These are phyloP conservation scores for Chalara sp. DNA, from an alignment of 2,329 filamentous ascomycete genomes.

Conservation along the genomic window DNA sequence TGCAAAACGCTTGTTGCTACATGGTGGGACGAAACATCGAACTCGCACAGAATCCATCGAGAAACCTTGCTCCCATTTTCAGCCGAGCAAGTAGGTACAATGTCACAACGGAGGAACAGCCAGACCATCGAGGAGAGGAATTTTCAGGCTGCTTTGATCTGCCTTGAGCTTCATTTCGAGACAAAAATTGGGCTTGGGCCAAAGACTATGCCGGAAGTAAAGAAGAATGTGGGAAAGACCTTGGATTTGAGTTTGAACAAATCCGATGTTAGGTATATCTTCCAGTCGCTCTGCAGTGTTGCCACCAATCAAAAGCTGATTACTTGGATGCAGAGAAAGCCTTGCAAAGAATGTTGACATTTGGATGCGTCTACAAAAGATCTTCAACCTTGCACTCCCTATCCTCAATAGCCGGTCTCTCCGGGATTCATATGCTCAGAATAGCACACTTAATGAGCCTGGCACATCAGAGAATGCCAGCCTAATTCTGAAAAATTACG, in stretches of 20 bases:
- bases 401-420: constrained; percentile 54
- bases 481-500: constrained; percentile 57
- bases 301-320: background rate
- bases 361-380: constrained; percentile 58
- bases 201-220: constrained; percentile 40
- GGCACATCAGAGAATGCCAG: constrained; percentile 56
- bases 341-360: constrained; percentile 57
- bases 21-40: constrained; percentile 25
- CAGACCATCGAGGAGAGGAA: constrained; percentile 57
- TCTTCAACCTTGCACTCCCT: constrained; percentile 55
- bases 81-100: constrained; percentile 6
- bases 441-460: constrained; percentile 46
- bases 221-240: constrained; percentile 51
- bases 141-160: constrained; percentile 54
- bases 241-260: constrained; percentile 56
- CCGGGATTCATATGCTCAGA: constrained; percentile 45
- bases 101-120: constrained; percentile 17
- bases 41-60: constrained; percentile 24
- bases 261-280: constrained; percentile 48
- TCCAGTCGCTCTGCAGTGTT: background rate
- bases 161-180: constrained; percentile 55
- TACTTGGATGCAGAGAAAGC: constrained; percentile 39
- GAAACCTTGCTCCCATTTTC: constrained; percentile 16
- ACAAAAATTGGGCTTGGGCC: constrained; percentile 46
- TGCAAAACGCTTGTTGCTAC: constrained; percentile 25